Base-by-base conservation (phyloP, 148 eudicot species). In the Gaultheria prostrata region DNA sequence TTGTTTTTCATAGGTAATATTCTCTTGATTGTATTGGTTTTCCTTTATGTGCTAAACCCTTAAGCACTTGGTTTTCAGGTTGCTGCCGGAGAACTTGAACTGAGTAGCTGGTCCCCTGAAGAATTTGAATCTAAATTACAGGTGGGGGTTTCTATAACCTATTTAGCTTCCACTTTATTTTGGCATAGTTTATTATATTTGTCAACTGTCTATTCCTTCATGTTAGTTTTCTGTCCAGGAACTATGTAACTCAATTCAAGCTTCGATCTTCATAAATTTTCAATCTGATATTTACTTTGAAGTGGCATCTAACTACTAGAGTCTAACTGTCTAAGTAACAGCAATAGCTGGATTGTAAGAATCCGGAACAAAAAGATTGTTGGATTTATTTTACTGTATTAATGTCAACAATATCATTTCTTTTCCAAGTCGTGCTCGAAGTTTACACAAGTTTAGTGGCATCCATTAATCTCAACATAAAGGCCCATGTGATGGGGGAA, bases 21-120 rank as follows among this genome's bases (percentile, higher is more conserved):
- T 49, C 35, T 71, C 28, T 59, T 67, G 30, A 69, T 46, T 76
- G 45, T 35, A 59, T 82, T 48, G 30, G 14, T 28, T 13, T 45
- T 49, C 67, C 9, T 80, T 33, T 30, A 50, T 35, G 6, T 73
- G 77, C 79, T 81, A 78, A 88, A 83, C 74, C 12, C 79, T 57
- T 43, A 48, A 69, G 15, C 26, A 67, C 83, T 75, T 81, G 77
- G 80, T 65, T 18, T 83, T 81, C 93, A 97, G 99, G 98, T 97
- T 86, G 94, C 92, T 89, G 99, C 99, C 57, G 99, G 99, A 82
- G 99, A 97, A 89, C 93, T 95, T 76, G 99, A 97, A 85, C 86
- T 95, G 79, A 89, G 88, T 85, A 90, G 91, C 82, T 93, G 97
- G 95, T 89, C 98, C 70, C 98, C 99, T 11, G 95, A 92, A 85